phyloP scores from a whole-genome alignment of 176 grass and related monocot genomes.

The Oropetium thomaeum region DNA sequence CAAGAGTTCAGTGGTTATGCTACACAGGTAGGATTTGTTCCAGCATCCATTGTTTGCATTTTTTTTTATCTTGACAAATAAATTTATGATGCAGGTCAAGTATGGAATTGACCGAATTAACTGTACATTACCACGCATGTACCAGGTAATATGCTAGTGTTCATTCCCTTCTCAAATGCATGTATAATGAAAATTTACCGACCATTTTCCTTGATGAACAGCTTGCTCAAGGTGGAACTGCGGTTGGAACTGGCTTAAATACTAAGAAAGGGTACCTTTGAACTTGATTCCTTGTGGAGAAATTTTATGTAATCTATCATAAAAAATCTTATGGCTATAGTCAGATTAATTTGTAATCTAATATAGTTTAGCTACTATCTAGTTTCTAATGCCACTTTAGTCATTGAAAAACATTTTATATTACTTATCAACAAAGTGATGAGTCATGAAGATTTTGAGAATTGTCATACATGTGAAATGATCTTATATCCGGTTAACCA shows the following conservation, averaged over 20 bases:
- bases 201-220: conserved; percentile 38
- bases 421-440: not conserved
- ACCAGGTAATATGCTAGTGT: conserved; percentile 64
- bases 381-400: not conserved
- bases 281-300: not conserved
- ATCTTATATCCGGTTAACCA: conserved; percentile 8
- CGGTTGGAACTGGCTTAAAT: conserved; percentile 97
- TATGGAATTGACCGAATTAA: conserved; percentile 82
- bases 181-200: conserved; percentile 1
- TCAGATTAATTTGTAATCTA: not conserved
- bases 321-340: not conserved
- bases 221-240: conserved; percentile 99
- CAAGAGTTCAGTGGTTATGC: conserved; percentile 97
- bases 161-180: conserved; percentile 31
- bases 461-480: not conserved
- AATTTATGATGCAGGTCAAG: conserved; percentile 59
- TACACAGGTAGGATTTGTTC: conserved; percentile 66
- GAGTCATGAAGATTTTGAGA: not conserved
- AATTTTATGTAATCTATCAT: conserved; percentile 1
- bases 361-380: conserved; percentile 11
- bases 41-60: conserved; percentile 26
- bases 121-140: conserved; percentile 82
- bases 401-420: not conserved
- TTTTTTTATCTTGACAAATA: conserved; percentile 6
- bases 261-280: conserved; percentile 83